Percentiles rank a stretch among this genome's conserved stretches.
These are phyloP conservation scores for Xanthoconium purpureum DNA, from an alignment of 768 basidiomycete genomes.

Conservation along the genomic window DNA sequence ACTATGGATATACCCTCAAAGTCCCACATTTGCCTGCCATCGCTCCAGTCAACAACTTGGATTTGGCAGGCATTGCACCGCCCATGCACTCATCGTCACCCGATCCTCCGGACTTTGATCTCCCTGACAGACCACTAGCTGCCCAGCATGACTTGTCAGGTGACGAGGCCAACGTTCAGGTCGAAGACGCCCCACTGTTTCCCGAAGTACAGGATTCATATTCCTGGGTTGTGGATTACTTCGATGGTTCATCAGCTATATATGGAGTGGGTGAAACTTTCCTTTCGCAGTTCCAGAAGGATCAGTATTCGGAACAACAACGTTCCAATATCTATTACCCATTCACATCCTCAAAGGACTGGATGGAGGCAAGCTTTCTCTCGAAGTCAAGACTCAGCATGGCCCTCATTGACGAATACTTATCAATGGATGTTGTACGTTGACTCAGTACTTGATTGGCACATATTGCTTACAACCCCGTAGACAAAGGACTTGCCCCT, in stretches of 20 bases:
- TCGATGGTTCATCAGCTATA: not conserved
- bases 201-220: not conserved
- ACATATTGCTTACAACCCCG: not conserved
- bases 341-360: slow-evolving; percentile 28
- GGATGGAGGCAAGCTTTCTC: slow-evolving; percentile 32
- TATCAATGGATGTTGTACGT: slow-evolving; percentile 20
- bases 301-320: not conserved
- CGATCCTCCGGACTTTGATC: too few species aligned
- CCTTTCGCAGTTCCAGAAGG: not conserved
- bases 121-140: not conserved
- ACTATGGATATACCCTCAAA: not conserved
- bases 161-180: not conserved
- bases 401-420: slow-evolving; percentile 19
- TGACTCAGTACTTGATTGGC: not conserved
- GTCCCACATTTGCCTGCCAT: not conserved
- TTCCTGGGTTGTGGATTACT: not conserved
- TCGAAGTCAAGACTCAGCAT: slow-evolving; percentile 29
- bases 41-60: too few species aligned
- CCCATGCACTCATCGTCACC: not conserved
- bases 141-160: not conserved
- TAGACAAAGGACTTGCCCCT: not conserved
- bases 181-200: not conserved
- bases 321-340: slow-evolving; percentile 28
- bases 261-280: not conserved
- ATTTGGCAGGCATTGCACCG: too few species aligned